These are phyloP conservation scores for Dothistroma pini DNA, from an alignment of 2,329 filamentous ascomycete genomes.

Conservation along the genomic window DNA sequence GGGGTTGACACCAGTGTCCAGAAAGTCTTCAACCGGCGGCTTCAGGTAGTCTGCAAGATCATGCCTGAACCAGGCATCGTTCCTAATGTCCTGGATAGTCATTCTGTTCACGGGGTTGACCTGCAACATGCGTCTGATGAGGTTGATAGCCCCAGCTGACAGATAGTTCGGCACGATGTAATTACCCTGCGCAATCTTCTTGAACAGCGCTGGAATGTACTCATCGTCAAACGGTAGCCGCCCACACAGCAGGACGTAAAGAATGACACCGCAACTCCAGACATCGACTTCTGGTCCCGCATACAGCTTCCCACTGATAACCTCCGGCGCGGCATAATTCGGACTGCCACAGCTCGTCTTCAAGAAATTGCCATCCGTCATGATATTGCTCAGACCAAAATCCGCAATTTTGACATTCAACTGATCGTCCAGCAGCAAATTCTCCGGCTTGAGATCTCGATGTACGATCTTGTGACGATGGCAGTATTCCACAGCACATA, in stretches of 20 bases:
- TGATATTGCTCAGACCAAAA: conserved; percentile 98
- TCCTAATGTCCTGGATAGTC: conserved; percentile 87
- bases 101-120: conserved; percentile 93
- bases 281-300: conserved; percentile 97
- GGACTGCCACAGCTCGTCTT: conserved; percentile 98
- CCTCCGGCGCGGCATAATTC: conserved; percentile 96
- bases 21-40: conserved; percentile 84
- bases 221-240: conserved; percentile 93
- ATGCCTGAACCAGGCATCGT: conserved; percentile 90
- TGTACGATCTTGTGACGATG: conserved; percentile 99
- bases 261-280: conserved; percentile 76
- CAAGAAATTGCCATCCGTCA: conserved; percentile 98
- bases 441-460: conserved; percentile 95
- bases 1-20: conserved; percentile 89
- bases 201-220: conserved; percentile 94
- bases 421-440: conserved; percentile 87
- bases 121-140: conserved; percentile 92
- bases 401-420: conserved; percentile 99
- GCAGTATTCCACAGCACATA: conserved; percentile 98
- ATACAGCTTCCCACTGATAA: conserved; percentile 96
- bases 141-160: conserved; percentile 70
- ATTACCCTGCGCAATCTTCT: conserved; percentile 92
- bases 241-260: conserved; percentile 63
- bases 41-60: conserved; percentile 83
- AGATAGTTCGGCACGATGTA: conserved; percentile 93